Base-by-base conservation (phyloP, 208 protist genomes). In the Crithidia sp. region DNA sequence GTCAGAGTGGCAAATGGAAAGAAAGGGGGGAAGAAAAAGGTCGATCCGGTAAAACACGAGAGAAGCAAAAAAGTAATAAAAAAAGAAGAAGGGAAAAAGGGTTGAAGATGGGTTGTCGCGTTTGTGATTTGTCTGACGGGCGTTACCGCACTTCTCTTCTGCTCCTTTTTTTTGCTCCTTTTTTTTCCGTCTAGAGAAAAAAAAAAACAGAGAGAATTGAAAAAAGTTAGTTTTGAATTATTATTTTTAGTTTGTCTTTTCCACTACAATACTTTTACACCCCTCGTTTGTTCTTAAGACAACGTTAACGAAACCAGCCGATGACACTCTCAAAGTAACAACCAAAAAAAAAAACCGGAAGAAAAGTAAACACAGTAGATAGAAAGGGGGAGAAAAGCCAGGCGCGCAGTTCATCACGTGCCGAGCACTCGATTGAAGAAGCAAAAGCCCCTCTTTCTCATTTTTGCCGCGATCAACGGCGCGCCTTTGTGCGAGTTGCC, bases 141-240 rank as follows among this genome's bases (percentile, higher is more conserved):
- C 52, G 65, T 45, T 66, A 37, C 19, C 49, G 37, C 16, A 37
- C 58, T 56, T 66, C 57, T 60, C 57, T 80, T 62, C 58, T 12
- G 65, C 50, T 68, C 71, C 62, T 67, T 60, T 58, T 50, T 10
- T 13, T 50, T 36, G 10, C 13, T 44, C 5, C 8, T 28, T 39
- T 45, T 61, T 61, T 45, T 61, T 19, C 6, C 16, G 5, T 64
- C 36, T 52, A 36, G 13, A 36, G 59, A 28, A 14, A 55, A 55
- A 55, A 28, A 28, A 28, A 28, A 28, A 28, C 28, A 28, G 28
- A 28, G 28, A 28, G 45, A 49, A 49, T 13, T 49, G 45, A 49
- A 49, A 14, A 49, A 55, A 19, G 0, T 55, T 12, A 7, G 16
- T 55, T 19, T 19, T 19, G 3, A 17, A 49, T 14, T 49, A 13